Percentiles rank a stretch among this genome's conserved stretches.
These are phyloP conservation scores for Lathyrus aphaca DNA, from an alignment of 306 rosid genomes.

Conservation along the genomic window DNA sequence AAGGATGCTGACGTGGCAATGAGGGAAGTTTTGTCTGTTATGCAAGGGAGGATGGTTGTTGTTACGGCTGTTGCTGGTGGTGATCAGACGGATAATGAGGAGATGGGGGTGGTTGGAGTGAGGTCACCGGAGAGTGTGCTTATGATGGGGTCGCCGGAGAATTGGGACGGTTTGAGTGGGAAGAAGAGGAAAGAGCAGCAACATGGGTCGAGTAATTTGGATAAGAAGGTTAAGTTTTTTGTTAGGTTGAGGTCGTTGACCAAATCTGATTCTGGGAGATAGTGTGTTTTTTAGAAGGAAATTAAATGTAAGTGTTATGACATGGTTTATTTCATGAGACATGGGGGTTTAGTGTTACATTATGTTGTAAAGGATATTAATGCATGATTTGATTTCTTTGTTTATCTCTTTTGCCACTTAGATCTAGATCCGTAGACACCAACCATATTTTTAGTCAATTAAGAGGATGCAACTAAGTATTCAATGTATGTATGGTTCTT, in stretches of 20 bases:
- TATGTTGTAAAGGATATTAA: constrained; percentile 7
- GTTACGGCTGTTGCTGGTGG: constrained; percentile 25
- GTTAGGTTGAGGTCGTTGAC: constrained; percentile 86
- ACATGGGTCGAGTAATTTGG: constrained; percentile 37
- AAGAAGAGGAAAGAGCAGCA: constrained; percentile 58
- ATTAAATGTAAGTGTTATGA: background rate
- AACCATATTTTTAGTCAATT: too few relatives aligned
- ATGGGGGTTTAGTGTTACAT: background rate
- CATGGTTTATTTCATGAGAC: background rate
- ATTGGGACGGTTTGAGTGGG: constrained; percentile 61
- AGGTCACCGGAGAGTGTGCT: constrained; percentile 86
- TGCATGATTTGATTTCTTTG: background rate
- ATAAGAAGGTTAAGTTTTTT: constrained; percentile 68
- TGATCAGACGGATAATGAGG: constrained; percentile 49
- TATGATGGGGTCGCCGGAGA: constrained; percentile 75
- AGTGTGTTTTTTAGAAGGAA: background rate
- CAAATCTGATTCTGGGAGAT: constrained; percentile 70
- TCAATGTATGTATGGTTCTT: too few relatives aligned
- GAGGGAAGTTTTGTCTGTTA: constrained; percentile 66
- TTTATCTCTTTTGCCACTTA: too few relatives aligned
- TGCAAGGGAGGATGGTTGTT: constrained; percentile 59
- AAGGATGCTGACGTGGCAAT: constrained; percentile 61
- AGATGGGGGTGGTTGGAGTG: constrained; percentile 27
- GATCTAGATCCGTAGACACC: too few relatives aligned
- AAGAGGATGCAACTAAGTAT: too few relatives aligned